phyloP scores from a whole-genome alignment of 306 rosid genomes.

The Senna siamea region DNA sequence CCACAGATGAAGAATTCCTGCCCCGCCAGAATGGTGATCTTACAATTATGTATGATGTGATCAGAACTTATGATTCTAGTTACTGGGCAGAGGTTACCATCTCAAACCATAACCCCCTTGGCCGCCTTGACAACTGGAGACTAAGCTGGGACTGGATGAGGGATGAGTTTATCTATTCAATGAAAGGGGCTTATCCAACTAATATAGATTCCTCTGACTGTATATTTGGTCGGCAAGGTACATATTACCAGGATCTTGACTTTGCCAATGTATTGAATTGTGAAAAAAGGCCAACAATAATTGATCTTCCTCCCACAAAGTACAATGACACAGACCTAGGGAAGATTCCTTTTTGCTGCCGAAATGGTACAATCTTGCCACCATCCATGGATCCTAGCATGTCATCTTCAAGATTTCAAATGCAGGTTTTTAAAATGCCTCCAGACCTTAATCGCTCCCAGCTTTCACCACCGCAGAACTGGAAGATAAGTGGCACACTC shows the following conservation, averaged over 20 bases:
- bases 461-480: constrained; percentile 74
- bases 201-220: constrained; percentile 74
- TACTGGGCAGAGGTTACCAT: constrained; percentile 82
- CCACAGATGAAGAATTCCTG: constrained; percentile 48
- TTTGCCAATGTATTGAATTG: constrained; percentile 76
- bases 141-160: constrained; percentile 81
- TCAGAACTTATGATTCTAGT: constrained; percentile 58
- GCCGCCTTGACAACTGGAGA: constrained; percentile 90
- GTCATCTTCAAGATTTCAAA: constrained; percentile 81
- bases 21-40: constrained; percentile 83
- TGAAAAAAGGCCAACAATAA: constrained; percentile 69
- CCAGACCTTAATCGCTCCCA: constrained; percentile 73
- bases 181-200: constrained; percentile 87
- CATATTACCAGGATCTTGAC: constrained; percentile 54
- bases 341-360: constrained; percentile 76
- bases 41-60: constrained; percentile 79
- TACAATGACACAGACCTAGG: constrained; percentile 75
- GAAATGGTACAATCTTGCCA: constrained; percentile 89
- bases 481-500: constrained; percentile 71
- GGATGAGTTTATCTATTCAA: constrained; percentile 67
- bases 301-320: constrained; percentile 79
- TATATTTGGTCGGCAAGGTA: constrained; percentile 70
- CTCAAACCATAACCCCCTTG: constrained; percentile 73
- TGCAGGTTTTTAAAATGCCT: constrained; percentile 86
- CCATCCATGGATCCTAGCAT: constrained; percentile 67